Evolutionary conservation across 116 monocot genomes (phyloP), one percentile per base, ranked within the genome.

Genomic region (Zostera marina): DNA sequence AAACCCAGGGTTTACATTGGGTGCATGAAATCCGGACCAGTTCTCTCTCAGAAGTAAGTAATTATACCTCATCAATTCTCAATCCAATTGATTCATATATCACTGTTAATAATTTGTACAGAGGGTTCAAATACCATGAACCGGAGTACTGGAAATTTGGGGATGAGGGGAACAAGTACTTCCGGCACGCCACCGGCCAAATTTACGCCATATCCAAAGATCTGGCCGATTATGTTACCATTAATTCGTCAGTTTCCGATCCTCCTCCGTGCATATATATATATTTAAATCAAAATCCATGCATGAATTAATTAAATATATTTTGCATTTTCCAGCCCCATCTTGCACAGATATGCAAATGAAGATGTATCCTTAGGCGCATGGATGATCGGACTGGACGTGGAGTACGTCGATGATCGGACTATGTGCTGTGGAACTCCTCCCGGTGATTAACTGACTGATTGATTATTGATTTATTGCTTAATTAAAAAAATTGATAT

Each of bases 121-220:
- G 85, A 56, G 85, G 79, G 9, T 67, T 75, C 0, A 91, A 79
- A 58, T 91, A 91, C 63, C 79, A 91, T 62, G 91, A 91, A 19
- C 85, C 85, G 13, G 91, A 91, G 38, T 91, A 68, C n/a, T 82
- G 79, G 85, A 91, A 91, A 60, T 91, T 91, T 61, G 90, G 90
- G 40, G 80, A 81, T 11, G 76, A 91, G 51, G 81, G 91, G 7
- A 91, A 91, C 39, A 78, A 74, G 13, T 91, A 91, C 51, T 85
- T 85, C 55, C 64, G 81, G 20, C 91, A 91, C 51, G 91, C 91
- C 7, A 86, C 91, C 4, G 91, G 91, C 7, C 91, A 92, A 61
- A 80, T 85, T 22, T 92, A 86, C 64, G 91, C 85, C 47, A 77
- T 92, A 19, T 92, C 91, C 17, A 86, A 78, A 60, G 91, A 92